Base-by-base conservation (phyloP, 495 filamentous ascomycete species). In the Aspergillus asperescens region DNA sequence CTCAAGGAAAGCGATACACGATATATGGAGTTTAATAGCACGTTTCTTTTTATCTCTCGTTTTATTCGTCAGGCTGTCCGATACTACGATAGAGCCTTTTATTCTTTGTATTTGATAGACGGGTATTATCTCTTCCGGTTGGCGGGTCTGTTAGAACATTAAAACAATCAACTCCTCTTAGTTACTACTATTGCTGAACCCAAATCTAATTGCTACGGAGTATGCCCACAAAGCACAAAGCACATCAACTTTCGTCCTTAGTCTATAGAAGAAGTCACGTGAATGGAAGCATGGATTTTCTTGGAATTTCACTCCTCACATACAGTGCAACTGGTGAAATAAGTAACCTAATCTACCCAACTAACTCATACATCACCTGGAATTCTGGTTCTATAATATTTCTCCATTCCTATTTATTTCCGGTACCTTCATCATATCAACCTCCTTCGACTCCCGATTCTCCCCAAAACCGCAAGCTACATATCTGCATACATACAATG, bases 401-500 rank as follows among this genome's bases (percentile, higher is more conserved):
- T n/a, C n/a, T n/a, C n/a, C n/a, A n/a, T n/a, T n/a, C n/a, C n/a
- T n/a, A n/a, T 10, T 12, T 3, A 5, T 10, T 31, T 12, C 9
- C 9, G 8, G 2, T 12, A 31, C 9, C 13, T 31, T 31, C 29
- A 31, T 31, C 29, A 7, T 7, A 12, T n/a, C n/a, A n/a, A n/a
- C n/a, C n/a, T n/a, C n/a, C n/a, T n/a, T n/a, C n/a, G n/a, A n/a
- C n/a, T n/a, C n/a, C n/a, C n/a, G n/a, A n/a, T n/a, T n/a, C n/a
- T n/a, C n/a, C n/a, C 32, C 32, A 35, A 31, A 31, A 31, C 32
- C n/a, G n/a, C n/a, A n/a, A n/a, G n/a, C n/a, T n/a, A n/a, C n/a
- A n/a, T n/a, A n/a, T n/a, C n/a, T n/a, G n/a, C n/a, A n/a, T n/a
- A 15, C 16, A 50, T 34, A 52, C 18, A 35, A 74, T 72, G 69